These are phyloP conservation scores for Neurospora cerealis DNA, from an alignment of 495 filamentous ascomycete species.

Conservation along the genomic window DNA sequence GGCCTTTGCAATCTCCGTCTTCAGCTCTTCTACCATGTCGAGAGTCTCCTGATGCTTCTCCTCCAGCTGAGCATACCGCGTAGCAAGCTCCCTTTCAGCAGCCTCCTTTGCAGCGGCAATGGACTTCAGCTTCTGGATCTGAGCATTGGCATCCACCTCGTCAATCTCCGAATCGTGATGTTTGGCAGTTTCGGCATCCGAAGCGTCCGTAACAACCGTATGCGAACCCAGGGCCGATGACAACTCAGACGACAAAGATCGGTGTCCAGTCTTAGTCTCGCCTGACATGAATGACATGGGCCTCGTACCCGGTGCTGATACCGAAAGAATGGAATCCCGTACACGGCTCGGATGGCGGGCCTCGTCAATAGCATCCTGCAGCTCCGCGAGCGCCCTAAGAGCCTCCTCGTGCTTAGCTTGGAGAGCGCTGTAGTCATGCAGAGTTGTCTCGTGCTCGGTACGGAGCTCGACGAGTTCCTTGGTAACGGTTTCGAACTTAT, in stretches of 20 bases:
- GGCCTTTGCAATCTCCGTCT: conserved; percentile 70
- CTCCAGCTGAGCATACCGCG: conserved; percentile 74
- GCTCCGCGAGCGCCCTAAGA: conserved; percentile 63
- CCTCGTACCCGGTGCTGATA: conserved; percentile 50
- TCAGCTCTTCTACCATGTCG: conserved; percentile 78
- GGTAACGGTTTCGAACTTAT: conserved; percentile 85
- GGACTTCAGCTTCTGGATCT: conserved; percentile 60
- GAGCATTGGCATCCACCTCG: conserved; percentile 37
- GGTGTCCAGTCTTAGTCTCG: conserved; percentile 65
- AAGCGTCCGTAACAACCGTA: conserved; percentile 47
- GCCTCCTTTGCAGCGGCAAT: conserved; percentile 68
- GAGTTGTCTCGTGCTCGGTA: conserved; percentile 77
- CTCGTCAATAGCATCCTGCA: conserved; percentile 84
- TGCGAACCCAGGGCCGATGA: conserved; percentile 85
- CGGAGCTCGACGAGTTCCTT: conserved; percentile 88
- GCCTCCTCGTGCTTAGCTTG: conserved; percentile 87
- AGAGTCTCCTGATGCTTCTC: conserved; percentile 71
- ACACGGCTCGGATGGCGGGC: conserved; percentile 50
- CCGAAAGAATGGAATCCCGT: conserved; percentile 44
- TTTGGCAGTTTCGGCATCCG: conserved; percentile 43
- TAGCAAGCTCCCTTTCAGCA: conserved; percentile 56
- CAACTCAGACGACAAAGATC: conserved; percentile 91
- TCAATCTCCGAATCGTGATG: conserved; percentile 13
- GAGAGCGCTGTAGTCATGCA: conserved; percentile 73
- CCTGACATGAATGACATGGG: conserved; percentile 89